Conservation (phyloP, 345 rosid genomes). For the Cardamine chenopodiifolia region DNA sequence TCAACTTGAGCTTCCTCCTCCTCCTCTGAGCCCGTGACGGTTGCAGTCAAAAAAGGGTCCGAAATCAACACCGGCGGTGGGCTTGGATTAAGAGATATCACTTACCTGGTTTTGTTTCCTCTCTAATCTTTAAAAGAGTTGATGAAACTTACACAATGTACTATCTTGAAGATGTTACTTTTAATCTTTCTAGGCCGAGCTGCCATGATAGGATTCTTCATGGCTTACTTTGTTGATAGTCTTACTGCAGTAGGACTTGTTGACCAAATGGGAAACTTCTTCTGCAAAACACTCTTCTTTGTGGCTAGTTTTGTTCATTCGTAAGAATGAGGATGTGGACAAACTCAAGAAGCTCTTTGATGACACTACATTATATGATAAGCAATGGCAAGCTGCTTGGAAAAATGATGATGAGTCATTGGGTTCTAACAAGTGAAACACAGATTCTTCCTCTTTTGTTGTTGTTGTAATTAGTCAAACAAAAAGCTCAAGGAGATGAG, state of each 20-base stretch:
- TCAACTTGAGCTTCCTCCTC: slow-evolving; percentile 50
- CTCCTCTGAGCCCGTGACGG: slow-evolving; percentile 31
- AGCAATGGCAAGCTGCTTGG: slow-evolving; percentile 98
- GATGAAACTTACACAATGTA: not conserved
- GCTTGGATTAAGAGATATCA: slow-evolving; percentile 91
- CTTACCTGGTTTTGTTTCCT: slow-evolving; percentile 61
- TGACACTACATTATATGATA: slow-evolving; percentile 87
- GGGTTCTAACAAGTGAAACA: slow-evolving; percentile 29
- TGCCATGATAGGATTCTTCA: slow-evolving; percentile 89
- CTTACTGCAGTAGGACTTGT: slow-evolving; percentile 85
- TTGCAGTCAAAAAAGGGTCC: slow-evolving; percentile 27
- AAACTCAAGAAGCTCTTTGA: slow-evolving; percentile 70
- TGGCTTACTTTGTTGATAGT: slow-evolving; percentile 89
- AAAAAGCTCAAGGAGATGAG: not conserved
- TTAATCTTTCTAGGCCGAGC: slow-evolving; percentile 62
- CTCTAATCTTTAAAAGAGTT: not conserved
- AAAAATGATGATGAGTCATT: slow-evolving; percentile 54
- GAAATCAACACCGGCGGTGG: slow-evolving; percentile 53
- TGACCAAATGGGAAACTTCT: slow-evolving; percentile 89
- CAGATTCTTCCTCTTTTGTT: not conserved
- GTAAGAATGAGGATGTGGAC: slow-evolving; percentile 87
- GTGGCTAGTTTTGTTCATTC: slow-evolving; percentile 67
- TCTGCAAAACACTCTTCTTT: slow-evolving; percentile 80
- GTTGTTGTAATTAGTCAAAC: slow-evolving; percentile 22
- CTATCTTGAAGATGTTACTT: not conserved